A percentile compares a stretch with the other conserved stretches of the same genome.
Conservation (phyloP, 164 flowering plant genomes). For the Vitis cinerea region DNA sequence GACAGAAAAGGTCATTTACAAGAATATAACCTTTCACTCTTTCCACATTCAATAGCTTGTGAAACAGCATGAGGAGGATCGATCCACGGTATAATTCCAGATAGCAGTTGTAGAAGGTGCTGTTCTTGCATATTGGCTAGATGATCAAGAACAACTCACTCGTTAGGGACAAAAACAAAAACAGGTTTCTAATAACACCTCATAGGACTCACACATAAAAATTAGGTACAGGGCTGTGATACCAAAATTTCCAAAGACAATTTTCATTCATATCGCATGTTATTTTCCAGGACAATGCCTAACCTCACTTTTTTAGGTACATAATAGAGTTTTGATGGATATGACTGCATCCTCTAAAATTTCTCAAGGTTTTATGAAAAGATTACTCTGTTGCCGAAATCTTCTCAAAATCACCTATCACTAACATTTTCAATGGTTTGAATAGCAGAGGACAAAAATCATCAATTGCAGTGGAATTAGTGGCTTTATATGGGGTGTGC, state of each 20-base stretch:
- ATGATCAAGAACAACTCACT: conserved; percentile 18
- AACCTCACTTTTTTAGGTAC: too few relatives aligned
- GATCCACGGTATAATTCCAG: conserved; percentile 78
- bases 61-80: conserved; percentile 77
- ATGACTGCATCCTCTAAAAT: background rate
- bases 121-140: conserved; percentile 69
- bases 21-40: conserved; percentile 80
- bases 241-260: too few relatives aligned
- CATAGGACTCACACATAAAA: too few relatives aligned
- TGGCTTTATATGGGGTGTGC: too few relatives aligned
- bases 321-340: background rate
- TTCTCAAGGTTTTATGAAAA: background rate
- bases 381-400: background rate
- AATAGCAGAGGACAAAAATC: too few relatives aligned
- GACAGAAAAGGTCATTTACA: conserved; percentile 6
- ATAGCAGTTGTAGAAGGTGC: conserved; percentile 71
- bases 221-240: too few relatives aligned
- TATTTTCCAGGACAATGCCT: too few relatives aligned
- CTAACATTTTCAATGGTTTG: too few relatives aligned
- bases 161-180: background rate
- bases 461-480: too few relatives aligned
- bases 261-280: too few relatives aligned
- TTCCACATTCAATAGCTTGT: conserved; percentile 68
- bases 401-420: too few relatives aligned
- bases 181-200: too few relatives aligned